Evolutionary conservation across 2,329 filamentous ascomycete species (phyloP).

Genomic region (Alternaria viburni): DNA sequence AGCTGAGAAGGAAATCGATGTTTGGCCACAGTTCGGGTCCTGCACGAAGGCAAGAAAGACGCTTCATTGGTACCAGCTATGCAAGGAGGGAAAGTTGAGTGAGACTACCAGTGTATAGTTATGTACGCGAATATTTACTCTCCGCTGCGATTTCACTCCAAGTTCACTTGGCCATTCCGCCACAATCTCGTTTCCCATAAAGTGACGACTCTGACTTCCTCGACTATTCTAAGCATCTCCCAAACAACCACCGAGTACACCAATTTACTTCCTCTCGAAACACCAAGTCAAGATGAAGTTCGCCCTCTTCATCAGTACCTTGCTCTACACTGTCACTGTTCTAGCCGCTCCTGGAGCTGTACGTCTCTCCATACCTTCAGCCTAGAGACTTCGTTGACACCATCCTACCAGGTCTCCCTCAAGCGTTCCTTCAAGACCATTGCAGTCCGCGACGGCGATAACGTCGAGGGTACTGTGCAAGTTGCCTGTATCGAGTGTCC

Average conservation of each 20-base stretch:
- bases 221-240: background rate
- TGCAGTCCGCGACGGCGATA: background rate
- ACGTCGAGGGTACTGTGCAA: background rate
- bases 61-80: background rate
- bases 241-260: background rate
- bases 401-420: background rate
- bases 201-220: background rate
- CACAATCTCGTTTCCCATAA: background rate
- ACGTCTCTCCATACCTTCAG: background rate
- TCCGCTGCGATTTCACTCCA: no score
- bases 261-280: background rate
- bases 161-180: background rate
- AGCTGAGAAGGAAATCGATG: background rate
- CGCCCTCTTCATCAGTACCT: background rate
- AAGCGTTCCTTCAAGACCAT: constrained; percentile 9
- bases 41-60: background rate
- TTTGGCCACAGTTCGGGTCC: background rate
- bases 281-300: constrained; percentile 4
- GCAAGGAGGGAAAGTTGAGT: background rate
- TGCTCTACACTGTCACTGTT: constrained; percentile 2
- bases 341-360: constrained; percentile 11
- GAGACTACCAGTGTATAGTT: background rate
- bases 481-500: constrained; percentile 10
- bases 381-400: background rate
- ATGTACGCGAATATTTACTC: no score